phyloP scores from a whole-genome alignment of 306 rosid genomes.

The Alnus glutinosa region DNA sequence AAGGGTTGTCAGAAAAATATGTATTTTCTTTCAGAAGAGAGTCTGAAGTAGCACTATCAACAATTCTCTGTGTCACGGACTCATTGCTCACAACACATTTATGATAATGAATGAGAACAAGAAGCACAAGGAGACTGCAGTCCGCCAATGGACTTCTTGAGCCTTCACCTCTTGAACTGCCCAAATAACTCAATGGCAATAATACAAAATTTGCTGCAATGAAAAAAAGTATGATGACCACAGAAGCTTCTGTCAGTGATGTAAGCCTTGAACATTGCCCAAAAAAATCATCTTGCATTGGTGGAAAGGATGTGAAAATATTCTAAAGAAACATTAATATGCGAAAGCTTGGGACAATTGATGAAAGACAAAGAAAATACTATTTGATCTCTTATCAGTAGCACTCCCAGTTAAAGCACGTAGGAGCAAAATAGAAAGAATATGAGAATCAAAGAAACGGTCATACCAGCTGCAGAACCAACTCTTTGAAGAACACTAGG shows the following conservation, averaged over 20 bases:
- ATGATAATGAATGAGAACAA: constrained; percentile 86
- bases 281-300: constrained; percentile 13
- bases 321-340: constrained; percentile 9
- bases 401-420: background rate
- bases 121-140: constrained; percentile 85
- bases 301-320: constrained; percentile 6
- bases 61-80: constrained; percentile 37
- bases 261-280: constrained; percentile 24
- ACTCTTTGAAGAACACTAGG: constrained; percentile 91
- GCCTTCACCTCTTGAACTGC: constrained; percentile 72
- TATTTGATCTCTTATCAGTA: constrained; percentile 4
- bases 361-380: constrained; percentile 15
- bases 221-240: constrained; percentile 26
- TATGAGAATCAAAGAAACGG: background rate
- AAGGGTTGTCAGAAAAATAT: constrained; percentile 78
- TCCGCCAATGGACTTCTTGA: constrained; percentile 77
- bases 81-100: constrained; percentile 59
- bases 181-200: constrained; percentile 79
- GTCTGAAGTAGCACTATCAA: constrained; percentile 51
- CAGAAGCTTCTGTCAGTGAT: constrained; percentile 15
- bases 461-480: constrained; percentile 95
- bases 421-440: background rate
- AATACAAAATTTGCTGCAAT: constrained; percentile 86
- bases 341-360: constrained; percentile 6
- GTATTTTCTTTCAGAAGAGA: constrained; percentile 53